Evolutionary conservation across 1,139 yeast genomes (phyloP).

Genomic region (Keqinozyma sinolaborantium): DNA sequence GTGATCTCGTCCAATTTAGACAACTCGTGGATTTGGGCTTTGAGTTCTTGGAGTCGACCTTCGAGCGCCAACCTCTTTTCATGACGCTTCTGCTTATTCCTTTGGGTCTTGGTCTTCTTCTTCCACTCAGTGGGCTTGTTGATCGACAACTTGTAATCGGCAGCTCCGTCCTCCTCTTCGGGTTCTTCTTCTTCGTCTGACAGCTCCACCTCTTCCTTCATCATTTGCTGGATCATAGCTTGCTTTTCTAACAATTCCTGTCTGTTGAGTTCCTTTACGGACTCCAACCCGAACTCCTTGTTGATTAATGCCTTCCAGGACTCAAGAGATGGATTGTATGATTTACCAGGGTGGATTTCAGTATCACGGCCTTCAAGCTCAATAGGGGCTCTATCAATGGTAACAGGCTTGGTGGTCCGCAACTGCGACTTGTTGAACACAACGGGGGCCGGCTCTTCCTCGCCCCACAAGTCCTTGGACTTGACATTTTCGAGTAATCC

Average conservation of each 20-base stretch:
- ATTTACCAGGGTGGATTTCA: conserved; percentile 71
- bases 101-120: conserved; percentile 73
- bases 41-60: conserved; percentile 53
- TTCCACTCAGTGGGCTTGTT: conserved; percentile 68
- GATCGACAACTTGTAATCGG: conserved; percentile 51
- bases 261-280: conserved; percentile 63
- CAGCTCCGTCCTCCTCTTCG: conserved; percentile 45
- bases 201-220: conserved; percentile 48
- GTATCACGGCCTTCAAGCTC: conserved; percentile 9
- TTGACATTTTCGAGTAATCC: conserved; percentile 51
- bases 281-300: conserved; percentile 64
- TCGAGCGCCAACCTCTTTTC: conserved; percentile 57
- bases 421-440: conserved; percentile 11
- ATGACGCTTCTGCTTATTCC: conserved; percentile 70
- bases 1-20: conserved; percentile 45
- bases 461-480: conserved; percentile 69
- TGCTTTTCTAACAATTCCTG: conserved; percentile 57
- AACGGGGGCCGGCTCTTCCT: conserved; percentile 32
- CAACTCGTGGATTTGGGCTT: conserved; percentile 54
- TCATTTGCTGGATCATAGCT: conserved; percentile 59
- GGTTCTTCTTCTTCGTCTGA: conserved; percentile 40
- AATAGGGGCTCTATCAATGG: conserved; percentile 19
- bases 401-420: conserved; percentile 6
- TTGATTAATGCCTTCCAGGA: conserved; percentile 76
- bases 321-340: conserved; percentile 86